Evolutionary conservation across 116 monocot species (phyloP).

Genomic region (Iris pallida): DNA sequence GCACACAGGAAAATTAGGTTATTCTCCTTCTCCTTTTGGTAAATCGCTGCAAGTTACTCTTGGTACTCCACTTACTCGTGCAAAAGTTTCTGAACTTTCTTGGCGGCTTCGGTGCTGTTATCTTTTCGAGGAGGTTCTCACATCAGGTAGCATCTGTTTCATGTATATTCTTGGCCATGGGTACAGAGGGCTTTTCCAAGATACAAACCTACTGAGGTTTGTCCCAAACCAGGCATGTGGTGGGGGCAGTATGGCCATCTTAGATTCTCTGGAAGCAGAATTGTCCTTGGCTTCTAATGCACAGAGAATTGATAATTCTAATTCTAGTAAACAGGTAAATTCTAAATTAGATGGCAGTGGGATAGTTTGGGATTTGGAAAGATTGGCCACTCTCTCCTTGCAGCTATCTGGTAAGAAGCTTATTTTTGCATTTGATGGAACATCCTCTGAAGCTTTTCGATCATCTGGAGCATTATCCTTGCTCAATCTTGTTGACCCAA

Average conservation of each 20-base stretch:
- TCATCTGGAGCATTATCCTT: slow-evolving; percentile 82
- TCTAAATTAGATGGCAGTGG: slow-evolving; percentile 72
- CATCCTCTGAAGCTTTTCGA: slow-evolving; percentile 72
- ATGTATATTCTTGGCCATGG: slow-evolving; percentile 99
- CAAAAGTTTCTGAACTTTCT: slow-evolving; percentile 65
- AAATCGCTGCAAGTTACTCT: slow-evolving; percentile 88
- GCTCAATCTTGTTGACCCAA: slow-evolving; percentile 96
- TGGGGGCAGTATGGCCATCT: slow-evolving; percentile 89
- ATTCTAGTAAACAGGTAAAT: slow-evolving; percentile 44
- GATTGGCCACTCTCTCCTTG: slow-evolving; percentile 59
- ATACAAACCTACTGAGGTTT: slow-evolving; percentile 91
- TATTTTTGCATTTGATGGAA: slow-evolving; percentile 98
- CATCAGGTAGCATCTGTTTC: slow-evolving; percentile 85
- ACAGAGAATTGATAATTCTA: slow-evolving; percentile 57
- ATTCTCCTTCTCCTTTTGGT: slow-evolving; percentile 87
- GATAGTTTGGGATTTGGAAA: slow-evolving; percentile 97
- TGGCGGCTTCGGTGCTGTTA: slow-evolving; percentile 92
- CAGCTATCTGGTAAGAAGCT: slow-evolving; percentile 94
- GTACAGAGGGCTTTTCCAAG: slow-evolving; percentile 94
- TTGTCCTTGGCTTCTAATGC: slow-evolving; percentile 42
- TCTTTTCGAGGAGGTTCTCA: slow-evolving; percentile 98
- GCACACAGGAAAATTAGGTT: slow-evolving; percentile 95
- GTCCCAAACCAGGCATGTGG: slow-evolving; percentile 95
- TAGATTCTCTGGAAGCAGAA: slow-evolving; percentile 89
- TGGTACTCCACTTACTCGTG: slow-evolving; percentile 59